phyloP scores from a whole-genome alignment of 495 filamentous ascomycete species.

The Aspergillus ellipticus region DNA sequence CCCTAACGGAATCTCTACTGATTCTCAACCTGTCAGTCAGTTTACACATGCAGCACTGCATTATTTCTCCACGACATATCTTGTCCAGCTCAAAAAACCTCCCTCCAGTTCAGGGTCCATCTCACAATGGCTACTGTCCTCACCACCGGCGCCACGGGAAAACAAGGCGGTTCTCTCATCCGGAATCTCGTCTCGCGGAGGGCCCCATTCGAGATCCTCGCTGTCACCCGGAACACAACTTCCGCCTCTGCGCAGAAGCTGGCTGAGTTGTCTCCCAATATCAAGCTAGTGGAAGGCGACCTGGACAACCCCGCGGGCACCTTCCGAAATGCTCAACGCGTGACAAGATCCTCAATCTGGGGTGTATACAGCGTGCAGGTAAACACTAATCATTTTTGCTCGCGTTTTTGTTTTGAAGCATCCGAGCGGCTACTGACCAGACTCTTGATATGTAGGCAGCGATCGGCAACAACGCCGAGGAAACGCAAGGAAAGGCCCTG shows the following conservation, averaged over 20 bases:
- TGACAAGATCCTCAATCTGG: constrained; percentile 45
- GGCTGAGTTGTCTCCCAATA: constrained; percentile 33
- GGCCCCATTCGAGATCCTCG: constrained; percentile 57
- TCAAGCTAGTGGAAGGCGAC: constrained; percentile 57
- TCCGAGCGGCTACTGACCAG: neutral
- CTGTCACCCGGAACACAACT: constrained; percentile 60
- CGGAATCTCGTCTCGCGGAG: constrained; percentile 48
- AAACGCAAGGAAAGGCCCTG: constrained; percentile 58
- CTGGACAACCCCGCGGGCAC: constrained; percentile 47
- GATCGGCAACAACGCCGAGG: constrained; percentile 46
- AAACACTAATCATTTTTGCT: constrained; percentile 20
- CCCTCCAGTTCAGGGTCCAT: no score
- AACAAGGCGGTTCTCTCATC: constrained; percentile 65
- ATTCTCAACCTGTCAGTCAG: no score
- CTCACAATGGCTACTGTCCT: constrained; percentile 38
- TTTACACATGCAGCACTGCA: no score
- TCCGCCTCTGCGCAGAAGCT: constrained; percentile 54
- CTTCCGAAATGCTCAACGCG: constrained; percentile 45
- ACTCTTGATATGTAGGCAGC: constrained; percentile 37
- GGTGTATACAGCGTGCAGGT: constrained; percentile 50
- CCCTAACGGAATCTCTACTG: no score
- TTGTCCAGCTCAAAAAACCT: no score
- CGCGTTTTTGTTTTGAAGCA: neutral
- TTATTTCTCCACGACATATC: no score
- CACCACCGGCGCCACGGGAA: constrained; percentile 68